Evolutionary conservation across 345 rosid species (phyloP).

Genomic region (Combretum micranthum): DNA sequence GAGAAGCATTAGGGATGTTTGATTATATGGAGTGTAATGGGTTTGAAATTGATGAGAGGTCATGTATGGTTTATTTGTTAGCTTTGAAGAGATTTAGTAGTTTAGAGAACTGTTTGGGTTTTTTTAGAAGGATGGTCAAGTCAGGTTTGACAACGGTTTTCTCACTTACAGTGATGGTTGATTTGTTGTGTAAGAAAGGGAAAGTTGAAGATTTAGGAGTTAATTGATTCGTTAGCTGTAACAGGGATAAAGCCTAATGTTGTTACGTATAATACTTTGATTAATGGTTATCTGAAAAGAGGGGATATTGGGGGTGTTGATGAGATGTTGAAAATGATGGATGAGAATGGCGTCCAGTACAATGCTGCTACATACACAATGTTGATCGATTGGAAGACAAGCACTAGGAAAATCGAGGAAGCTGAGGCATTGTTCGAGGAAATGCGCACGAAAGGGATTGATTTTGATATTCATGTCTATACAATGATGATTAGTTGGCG

Average conservation of each 20-base stretch:
- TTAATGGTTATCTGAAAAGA: conserved; percentile 48
- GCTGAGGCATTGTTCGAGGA: conserved; percentile 65
- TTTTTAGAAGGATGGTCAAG: conserved; percentile 54
- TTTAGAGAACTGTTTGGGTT: conserved; percentile 36
- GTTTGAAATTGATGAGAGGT: conserved; percentile 52
- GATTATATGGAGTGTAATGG: conserved; percentile 45
- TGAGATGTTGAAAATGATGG: conserved; percentile 55
- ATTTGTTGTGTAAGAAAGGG: conserved; percentile 58
- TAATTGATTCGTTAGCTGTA: conserved; percentile 35
- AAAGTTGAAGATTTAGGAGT: conserved; percentile 40
- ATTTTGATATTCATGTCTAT: conserved; percentile 46
- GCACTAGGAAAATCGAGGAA: conserved; percentile 31
- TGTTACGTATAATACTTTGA: conserved; percentile 58
- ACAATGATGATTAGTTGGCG: conserved; percentile 48
- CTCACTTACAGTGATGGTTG: conserved; percentile 60
- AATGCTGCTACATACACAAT: conserved; percentile 57
- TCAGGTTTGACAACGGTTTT: conserved; percentile 40
- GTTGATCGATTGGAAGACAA: conserved; percentile 35
- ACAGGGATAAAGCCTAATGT: conserved; percentile 60
- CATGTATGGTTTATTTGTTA: conserved; percentile 63
- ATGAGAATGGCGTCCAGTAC: conserved; percentile 37
- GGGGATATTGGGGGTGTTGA: conserved; percentile 40
- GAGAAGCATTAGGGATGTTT: conserved; percentile 47
- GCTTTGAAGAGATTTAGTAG: conserved; percentile 47
- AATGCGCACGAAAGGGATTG: conserved; percentile 55